Evolutionary conservation across 257 asterid species (phyloP), one percentile per base, ranked within the genome.

Genomic region (Salvia hispanica): DNA sequence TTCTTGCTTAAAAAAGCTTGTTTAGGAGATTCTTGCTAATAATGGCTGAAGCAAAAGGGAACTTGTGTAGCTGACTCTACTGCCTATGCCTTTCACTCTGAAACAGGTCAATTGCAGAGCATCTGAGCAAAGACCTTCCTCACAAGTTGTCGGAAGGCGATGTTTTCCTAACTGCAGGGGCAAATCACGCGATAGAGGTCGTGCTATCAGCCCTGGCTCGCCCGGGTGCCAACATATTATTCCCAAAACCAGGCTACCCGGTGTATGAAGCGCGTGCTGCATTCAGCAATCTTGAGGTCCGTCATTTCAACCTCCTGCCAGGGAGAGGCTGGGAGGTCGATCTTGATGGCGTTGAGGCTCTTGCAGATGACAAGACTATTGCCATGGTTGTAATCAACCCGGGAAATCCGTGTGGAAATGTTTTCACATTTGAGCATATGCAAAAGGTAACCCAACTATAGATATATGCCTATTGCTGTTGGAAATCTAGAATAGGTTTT

Each of bases 331-430:
- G 96, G 96, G 88, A 88, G 74, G 87, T 86, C n/a, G 93, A 88
- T 71, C 84, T 82, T 25, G 70, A 78, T 36, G 74, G 73, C 11
- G 67, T 88, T 2, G 89, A 86, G 71, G 77, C 89, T 54, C 77
- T 85, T 31, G 95, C 90, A 2, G 88, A 89, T 73, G 86, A 85
- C 36, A 85, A 74, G 7, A 85, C 96, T 5, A 85, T 89, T 63
- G 95, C 92, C 6, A 77, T 89, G 74, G 90, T 82, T 64, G 74
- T 89, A 7, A 73, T 79, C 72, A 89, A 89, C 69, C 95, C 96
- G 0, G 92, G 95, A 16, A 89, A 86, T 73, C 96, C 96, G 0
- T 83, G 92, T 80, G 96, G 95, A 54, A 85, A 65, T 80, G 90
- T 89, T 62, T 85, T 71, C 83, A 55, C 72, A 15, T 45, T 33